These are phyloP conservation scores for Crithidia fasciculata DNA, from an alignment of 208 protist genomes.

Conservation along the genomic window DNA sequence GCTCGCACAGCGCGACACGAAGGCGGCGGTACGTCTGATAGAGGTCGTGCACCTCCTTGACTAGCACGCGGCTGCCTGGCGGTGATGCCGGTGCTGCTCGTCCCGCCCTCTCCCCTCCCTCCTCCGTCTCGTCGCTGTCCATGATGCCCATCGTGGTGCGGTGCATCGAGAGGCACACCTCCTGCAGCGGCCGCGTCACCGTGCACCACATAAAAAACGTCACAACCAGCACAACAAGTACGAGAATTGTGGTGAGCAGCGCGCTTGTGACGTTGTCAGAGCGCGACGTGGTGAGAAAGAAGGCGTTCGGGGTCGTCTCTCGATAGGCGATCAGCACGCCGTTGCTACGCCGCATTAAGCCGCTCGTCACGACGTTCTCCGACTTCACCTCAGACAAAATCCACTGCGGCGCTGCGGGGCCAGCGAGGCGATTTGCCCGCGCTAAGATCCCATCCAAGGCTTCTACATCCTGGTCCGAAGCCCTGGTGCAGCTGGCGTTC, in stretches of 20 bases:
- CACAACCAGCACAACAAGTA: conserved; percentile 19
- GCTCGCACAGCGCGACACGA: conserved; percentile 44
- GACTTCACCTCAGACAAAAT: not conserved
- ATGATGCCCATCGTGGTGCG: conserved; percentile 23
- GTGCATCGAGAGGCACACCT: conserved; percentile 42
- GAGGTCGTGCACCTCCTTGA: conserved; percentile 41
- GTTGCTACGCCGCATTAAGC: not conserved
- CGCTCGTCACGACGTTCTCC: not conserved
- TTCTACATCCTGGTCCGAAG: not conserved
- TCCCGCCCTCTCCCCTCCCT: not conserved
- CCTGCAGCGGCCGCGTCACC: conserved; percentile 35
- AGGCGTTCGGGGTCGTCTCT: conserved; percentile 28
- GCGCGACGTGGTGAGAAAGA: conserved; percentile 22
- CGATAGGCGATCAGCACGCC: conserved; percentile 23
- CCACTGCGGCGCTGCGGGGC: not conserved
- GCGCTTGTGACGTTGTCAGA: conserved; percentile 12
- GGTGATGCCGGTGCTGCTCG: not conserved
- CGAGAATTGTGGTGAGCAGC: conserved; percentile 29
- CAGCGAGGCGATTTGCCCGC: not conserved
- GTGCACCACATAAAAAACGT: conserved; percentile 30
- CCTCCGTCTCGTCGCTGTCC: conserved; percentile 6
- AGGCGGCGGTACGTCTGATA: conserved; percentile 48
- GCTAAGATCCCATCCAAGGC: not conserved
- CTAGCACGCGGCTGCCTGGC: not conserved
- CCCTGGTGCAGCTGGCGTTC: not conserved